Base-by-base conservation (phyloP, 495 filamentous ascomycete genomes). In the Articulospora tetracladia region DNA sequence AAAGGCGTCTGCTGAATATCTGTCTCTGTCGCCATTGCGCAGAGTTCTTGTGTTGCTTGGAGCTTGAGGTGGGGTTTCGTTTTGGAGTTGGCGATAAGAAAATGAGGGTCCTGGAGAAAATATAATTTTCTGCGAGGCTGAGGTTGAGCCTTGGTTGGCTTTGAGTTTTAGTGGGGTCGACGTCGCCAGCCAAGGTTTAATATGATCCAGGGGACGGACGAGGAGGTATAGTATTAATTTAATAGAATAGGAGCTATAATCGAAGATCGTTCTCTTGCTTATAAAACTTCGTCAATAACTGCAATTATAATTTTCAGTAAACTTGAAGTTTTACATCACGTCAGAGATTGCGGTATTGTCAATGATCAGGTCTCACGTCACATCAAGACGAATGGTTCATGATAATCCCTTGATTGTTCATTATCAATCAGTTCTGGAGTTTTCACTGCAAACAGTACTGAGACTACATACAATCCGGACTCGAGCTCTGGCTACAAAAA, bases 1-100 rank as follows among this genome's bases (percentile, higher is more conserved):
- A 92, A 91, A 34, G 86, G 86, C 57, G 82, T 86, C 58, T 83
- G 81, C 62, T 81, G 76, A 26, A 81, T 71, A 60, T 83, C 76
- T 56, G 65, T 44, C 17, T 44, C 39, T 44, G 39, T 44, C n/a
- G 39, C 39, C 39, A 44, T 44, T 8, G 15, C 15, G 39, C 17
- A n/a, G 4, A n/a, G 39, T 11, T 19, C 3, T 44, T 44, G 3
- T 12, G 11, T 44, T 44, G 39, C 30, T 32, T 44, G 39, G 15
- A 3, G 8, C 17, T 44, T 44, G n/a, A 11, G 15, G 39, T n/a
- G 39, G 39, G 39, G 39, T 44, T n/a, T n/a, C 39, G 39, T 44
- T 3, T 15, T 44, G 39, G 39, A n/a, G 11, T n/a, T 44, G 3
- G 11, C 39, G 39, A 44, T 44, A 44, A 44, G 39, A 17, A 32